Conservation (phyloP, 2,329 filamentous ascomycete genomes). For the Aspergillus oerlinghausenensis region DNA sequence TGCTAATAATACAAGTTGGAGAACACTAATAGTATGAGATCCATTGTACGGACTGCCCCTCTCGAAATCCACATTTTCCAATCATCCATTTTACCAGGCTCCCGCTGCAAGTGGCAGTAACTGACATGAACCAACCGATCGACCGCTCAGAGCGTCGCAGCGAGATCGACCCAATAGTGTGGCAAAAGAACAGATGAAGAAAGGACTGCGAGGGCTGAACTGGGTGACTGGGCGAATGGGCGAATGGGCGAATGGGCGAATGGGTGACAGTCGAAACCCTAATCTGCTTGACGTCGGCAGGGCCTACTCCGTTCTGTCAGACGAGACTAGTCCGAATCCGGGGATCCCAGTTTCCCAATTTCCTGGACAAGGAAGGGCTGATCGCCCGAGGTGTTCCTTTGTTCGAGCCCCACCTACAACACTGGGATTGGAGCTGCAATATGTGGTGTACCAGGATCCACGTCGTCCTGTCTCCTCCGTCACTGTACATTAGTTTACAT, state of each 20-base stretch:
- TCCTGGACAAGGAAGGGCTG: constrained; percentile 16
- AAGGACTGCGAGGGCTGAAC: not conserved
- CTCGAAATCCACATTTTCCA: not conserved
- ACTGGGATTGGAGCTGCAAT: constrained; percentile 10
- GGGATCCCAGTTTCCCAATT: constrained; percentile 1
- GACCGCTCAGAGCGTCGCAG: constrained; percentile 9
- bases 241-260: not conserved
- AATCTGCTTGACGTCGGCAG: not conserved
- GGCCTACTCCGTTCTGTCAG: not conserved
- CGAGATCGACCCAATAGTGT: not conserved
- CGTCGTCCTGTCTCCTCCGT: constrained; percentile 7
- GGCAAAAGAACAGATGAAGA: not conserved
- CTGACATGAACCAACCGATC: not conserved
- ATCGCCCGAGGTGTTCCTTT: constrained; percentile 18
- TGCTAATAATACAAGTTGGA: not conserved
- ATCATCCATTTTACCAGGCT: constrained; percentile 13
- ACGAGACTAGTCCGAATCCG: not conserved
- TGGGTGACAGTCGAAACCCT: not conserved
- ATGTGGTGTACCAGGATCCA: constrained; percentile 8
- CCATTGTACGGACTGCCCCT: not conserved
- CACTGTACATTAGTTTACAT: constrained; percentile 2
- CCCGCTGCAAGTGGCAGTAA: not conserved
- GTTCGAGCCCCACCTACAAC: constrained; percentile 7
- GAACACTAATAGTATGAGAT: not conserved
- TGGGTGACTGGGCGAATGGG: not conserved